Conservation (phyloP, 23 red algal species). For the Cyanidioschyzon merolae region DNA sequence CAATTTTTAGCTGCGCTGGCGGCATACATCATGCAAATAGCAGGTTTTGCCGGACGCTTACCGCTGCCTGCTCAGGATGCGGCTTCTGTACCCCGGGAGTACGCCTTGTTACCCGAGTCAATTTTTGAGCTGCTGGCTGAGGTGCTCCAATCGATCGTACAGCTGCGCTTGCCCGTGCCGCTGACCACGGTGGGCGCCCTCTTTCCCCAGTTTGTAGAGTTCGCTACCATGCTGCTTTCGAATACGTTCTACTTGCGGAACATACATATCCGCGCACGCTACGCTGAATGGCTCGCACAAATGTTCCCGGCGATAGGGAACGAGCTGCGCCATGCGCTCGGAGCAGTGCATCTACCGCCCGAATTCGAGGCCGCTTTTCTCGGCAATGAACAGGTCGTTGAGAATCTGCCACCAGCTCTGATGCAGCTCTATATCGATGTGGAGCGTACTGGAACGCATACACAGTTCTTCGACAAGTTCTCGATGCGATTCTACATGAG, state of each 20-base stretch:
- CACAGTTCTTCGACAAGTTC: constrained; percentile 99
- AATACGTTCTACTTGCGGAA: constrained; percentile 81
- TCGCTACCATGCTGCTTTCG: constrained; percentile 42
- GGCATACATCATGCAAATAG: constrained; percentile 60
- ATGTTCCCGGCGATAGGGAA: constrained; percentile 33
- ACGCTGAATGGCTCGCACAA: constrained; percentile 57
- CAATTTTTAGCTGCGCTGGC: constrained; percentile 54
- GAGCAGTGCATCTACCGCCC: constrained; percentile 23
- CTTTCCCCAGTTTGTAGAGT: constrained; percentile 55
- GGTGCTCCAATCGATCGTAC: constrained; percentile 36
- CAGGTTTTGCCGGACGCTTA: constrained; percentile 19
- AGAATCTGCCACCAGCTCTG: constrained; percentile 62
- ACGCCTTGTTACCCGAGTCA: constrained; percentile 60
- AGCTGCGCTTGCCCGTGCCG: constrained; percentile 30
- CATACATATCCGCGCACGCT: constrained; percentile 70
- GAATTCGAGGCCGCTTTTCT: constrained; percentile 56
- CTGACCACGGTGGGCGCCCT: constrained; percentile 35
- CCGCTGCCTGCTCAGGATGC: constrained; percentile 34
- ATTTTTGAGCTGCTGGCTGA: constrained; percentile 62
- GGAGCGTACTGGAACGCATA: constrained; percentile 83
- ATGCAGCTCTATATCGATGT: constrained; percentile 94
- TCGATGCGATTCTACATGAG: constrained; percentile 76
- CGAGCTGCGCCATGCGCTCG: constrained; percentile 17
- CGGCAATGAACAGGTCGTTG: constrained; percentile 32
- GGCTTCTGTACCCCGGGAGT: constrained; percentile 34